Conservation (phyloP, 139 green algal genomes). For the Yamagishiella unicocca region DNA sequence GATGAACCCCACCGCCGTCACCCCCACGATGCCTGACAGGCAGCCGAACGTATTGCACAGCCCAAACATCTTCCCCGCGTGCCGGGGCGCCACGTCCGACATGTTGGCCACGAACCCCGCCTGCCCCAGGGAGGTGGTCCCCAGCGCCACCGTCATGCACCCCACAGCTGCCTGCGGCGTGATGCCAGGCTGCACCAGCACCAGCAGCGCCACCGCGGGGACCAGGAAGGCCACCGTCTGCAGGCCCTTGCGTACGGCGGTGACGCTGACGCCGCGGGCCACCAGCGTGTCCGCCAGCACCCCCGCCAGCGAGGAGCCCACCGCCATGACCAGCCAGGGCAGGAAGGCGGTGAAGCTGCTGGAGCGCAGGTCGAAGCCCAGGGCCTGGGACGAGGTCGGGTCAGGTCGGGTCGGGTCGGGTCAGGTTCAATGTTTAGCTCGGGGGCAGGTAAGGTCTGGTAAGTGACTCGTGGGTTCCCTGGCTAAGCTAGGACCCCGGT, state of each 20-base stretch:
- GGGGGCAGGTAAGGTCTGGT: no score
- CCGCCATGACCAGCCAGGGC: conserved; percentile 91
- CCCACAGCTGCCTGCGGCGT: conserved; percentile 60
- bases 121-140: conserved; percentile 84
- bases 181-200: conserved; percentile 60
- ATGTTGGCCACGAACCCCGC: conserved; percentile 92
- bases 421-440: no score
- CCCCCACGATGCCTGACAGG: conserved; percentile 81
- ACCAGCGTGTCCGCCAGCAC: conserved; percentile 84
- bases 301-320: conserved; percentile 72
- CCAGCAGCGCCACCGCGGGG: conserved; percentile 79
- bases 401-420: neutral
- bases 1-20: conserved; percentile 82
- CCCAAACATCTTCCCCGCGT: conserved; percentile 89
- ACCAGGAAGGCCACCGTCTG: conserved; percentile 87
- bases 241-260: conserved; percentile 74
- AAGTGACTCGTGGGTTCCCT: no score
- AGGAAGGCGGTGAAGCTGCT: conserved; percentile 85
- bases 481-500: no score
- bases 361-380: conserved; percentile 81
- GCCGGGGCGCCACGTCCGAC: conserved; percentile 86
- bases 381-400: conserved; percentile 46
- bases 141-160: conserved; percentile 83
- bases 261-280: conserved; percentile 52
- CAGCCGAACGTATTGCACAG: conserved; percentile 93